These are phyloP conservation scores for Lathyrus aphaca DNA, from an alignment of 306 rosid species.

Conservation along the genomic window DNA sequence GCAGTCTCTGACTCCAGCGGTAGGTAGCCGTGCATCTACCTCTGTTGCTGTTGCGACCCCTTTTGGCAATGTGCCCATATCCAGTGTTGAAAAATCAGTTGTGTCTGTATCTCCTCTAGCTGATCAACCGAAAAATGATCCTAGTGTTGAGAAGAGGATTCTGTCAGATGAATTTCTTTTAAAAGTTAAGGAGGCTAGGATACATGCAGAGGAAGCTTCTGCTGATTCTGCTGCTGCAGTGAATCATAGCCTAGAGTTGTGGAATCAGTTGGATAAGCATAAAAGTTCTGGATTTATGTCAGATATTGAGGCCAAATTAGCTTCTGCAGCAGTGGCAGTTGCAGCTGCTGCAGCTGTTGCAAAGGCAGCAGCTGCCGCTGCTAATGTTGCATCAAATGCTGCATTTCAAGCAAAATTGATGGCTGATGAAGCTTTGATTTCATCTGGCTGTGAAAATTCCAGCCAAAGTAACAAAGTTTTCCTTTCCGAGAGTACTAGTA, in stretches of 20 bases:
- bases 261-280: conserved; percentile 82
- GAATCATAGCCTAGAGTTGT: conserved; percentile 75
- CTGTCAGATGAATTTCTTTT: conserved; percentile 72
- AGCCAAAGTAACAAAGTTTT: conserved; percentile 46
- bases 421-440: conserved; percentile 83
- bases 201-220: conserved; percentile 88
- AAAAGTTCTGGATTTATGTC: conserved; percentile 69
- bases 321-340: conserved; percentile 86
- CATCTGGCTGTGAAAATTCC: conserved; percentile 52
- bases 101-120: conserved; percentile 48
- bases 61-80: conserved; percentile 48
- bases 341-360: conserved; percentile 98
- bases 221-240: conserved; percentile 79
- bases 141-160: conserved; percentile 51
- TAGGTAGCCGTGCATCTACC: conserved; percentile 45
- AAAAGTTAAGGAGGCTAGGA: conserved; percentile 87
- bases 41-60: conserved; percentile 54
- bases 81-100: conserved; percentile 52
- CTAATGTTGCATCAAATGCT: conserved; percentile 94
- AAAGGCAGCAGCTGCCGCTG: conserved; percentile 97
- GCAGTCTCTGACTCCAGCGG: conserved; percentile 57
- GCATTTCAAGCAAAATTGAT: conserved; percentile 92
- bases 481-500: conserved; percentile 48
- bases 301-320: conserved; percentile 77
- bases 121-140: conserved; percentile 55